A percentile compares a stretch with the other conserved stretches of the same genome.
Evolutionary conservation across 2,329 filamentous ascomycete genomes (phyloP).

Genomic region (Aureobasidium mangrovei): DNA sequence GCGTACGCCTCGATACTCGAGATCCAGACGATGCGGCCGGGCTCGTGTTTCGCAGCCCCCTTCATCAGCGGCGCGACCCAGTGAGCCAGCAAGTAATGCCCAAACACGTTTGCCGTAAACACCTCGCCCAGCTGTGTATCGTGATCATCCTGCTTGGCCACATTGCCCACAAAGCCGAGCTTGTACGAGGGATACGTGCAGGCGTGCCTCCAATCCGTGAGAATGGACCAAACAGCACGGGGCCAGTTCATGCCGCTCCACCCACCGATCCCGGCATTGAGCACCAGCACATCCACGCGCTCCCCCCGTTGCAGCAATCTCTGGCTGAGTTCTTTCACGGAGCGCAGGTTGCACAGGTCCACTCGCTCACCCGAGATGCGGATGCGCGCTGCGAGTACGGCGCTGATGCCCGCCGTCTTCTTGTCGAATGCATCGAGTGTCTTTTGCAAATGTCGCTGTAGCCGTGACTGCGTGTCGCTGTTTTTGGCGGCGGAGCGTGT

Average conservation of each 20-base stretch:
- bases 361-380: conserved; percentile 48
- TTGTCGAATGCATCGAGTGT: conserved; percentile 29
- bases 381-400: conserved; percentile 36
- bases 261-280: conserved; percentile 83
- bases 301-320: conserved; percentile 50
- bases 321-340: conserved; percentile 46
- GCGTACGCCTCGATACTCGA: conserved; percentile 66
- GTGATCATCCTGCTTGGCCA: conserved; percentile 38
- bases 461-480: conserved; percentile 56
- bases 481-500: conserved; percentile 71
- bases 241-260: conserved; percentile 73
- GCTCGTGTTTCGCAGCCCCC: conserved; percentile 33
- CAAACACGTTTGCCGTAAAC: conserved; percentile 89
- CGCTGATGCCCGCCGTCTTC: conserved; percentile 30
- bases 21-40: conserved; percentile 74
- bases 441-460: conserved; percentile 54
- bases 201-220: conserved; percentile 57
- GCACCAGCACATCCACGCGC: conserved; percentile 67
- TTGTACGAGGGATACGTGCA: conserved; percentile 76
- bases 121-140: conserved; percentile 56
- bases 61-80: conserved; percentile 65
- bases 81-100: conserved; percentile 84
- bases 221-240: conserved; percentile 44
- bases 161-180: conserved; percentile 47
- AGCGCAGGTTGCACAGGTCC: conserved; percentile 48